phyloP scores from a whole-genome alignment of 768 basidiomycete genomes.

The Solioccasus polychromus region DNA sequence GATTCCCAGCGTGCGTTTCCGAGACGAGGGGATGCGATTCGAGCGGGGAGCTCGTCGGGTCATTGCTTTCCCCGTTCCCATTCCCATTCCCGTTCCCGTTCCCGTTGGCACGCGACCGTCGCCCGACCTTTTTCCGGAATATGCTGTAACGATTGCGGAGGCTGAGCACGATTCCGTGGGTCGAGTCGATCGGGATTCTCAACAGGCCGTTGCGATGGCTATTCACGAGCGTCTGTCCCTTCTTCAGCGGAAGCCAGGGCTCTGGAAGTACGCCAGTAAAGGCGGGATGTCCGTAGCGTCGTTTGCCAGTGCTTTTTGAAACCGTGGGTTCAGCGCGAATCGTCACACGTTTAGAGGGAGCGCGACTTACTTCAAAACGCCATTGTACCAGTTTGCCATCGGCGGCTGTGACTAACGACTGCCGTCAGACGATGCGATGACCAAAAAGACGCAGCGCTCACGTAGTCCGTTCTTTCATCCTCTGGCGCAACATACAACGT shows the following conservation, averaged over 20 bases:
- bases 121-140: conserved; percentile 36
- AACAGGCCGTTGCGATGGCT: conserved; percentile 34
- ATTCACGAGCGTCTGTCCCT: conserved; percentile 73
- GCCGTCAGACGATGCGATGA: conserved; percentile 4
- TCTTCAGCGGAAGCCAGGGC: conserved; percentile 92
- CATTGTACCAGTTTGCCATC: conserved; percentile 92
- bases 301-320: conserved; percentile 89
- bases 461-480: conserved; percentile 89
- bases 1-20: conserved; percentile 41
- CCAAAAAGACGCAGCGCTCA: conserved; percentile 29
- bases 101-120: conserved; percentile 9
- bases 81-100: too few species aligned
- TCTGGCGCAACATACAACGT: conserved; percentile 94
- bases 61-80: too few species aligned
- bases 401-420: conserved; percentile 84
- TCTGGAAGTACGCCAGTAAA: conserved; percentile 89
- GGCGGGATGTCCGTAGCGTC: conserved; percentile 93
- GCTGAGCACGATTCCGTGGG: conserved; percentile 77
- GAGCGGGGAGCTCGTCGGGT: neutral
- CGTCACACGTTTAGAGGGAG: neutral
- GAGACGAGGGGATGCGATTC: conserved; percentile 23
- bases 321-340: conserved; percentile 6
- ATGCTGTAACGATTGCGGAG: conserved; percentile 70
- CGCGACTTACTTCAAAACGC: conserved; percentile 76
- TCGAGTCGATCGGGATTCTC: conserved; percentile 38